Base-by-base conservation (phyloP, 306 rosid species). In the Trichosanthes truncata region DNA sequence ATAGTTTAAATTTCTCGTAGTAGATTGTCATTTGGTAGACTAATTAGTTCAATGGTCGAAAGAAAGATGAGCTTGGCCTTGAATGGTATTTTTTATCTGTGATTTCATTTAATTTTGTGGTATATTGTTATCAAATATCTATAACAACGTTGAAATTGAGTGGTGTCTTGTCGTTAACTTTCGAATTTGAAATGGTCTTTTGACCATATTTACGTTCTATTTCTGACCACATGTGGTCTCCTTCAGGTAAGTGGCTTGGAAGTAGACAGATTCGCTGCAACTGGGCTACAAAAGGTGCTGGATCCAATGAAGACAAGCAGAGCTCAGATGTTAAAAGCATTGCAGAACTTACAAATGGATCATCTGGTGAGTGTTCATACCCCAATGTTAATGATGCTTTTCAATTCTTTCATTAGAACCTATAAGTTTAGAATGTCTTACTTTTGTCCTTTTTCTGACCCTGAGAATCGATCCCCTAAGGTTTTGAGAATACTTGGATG, bases 251-350 rank as follows among this genome's bases (percentile, higher is more conserved):
- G 84, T 95, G 99, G 99, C 97, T 95, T 69, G 97, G 97, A 73
- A 95, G 97, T 80, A 88, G 99, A 77, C 99, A 93, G 84, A 95
- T 93, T 77, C 97, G 97, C 25, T 95, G 97, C 81, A 95, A 95
- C 85, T 95, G 99, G 99, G 99, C 99, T 63, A 89, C 96, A 51
- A 95, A 95, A 86, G 99, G 97, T 83, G 97, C 99, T 77, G 90
- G 79, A 25, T 67, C 91, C 49, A 91, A 41, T 74, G 99, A 93
- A 45, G 99, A 95, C 82, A 93, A 90, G 86, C 93, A 85, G 86
- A 90, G 80, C 81, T 84, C 93, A 67, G 99, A 95, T 41, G 77
- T 86, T 33, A 95, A 95, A 83, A 91, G 93, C 78, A 91, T 93
- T 75, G 96, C 92, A 69, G 99, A 95, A 86, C 91, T 93, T 57